Base-by-base conservation (phyloP, 768 basidiomycete genomes). In the Roridomyces roridus region DNA sequence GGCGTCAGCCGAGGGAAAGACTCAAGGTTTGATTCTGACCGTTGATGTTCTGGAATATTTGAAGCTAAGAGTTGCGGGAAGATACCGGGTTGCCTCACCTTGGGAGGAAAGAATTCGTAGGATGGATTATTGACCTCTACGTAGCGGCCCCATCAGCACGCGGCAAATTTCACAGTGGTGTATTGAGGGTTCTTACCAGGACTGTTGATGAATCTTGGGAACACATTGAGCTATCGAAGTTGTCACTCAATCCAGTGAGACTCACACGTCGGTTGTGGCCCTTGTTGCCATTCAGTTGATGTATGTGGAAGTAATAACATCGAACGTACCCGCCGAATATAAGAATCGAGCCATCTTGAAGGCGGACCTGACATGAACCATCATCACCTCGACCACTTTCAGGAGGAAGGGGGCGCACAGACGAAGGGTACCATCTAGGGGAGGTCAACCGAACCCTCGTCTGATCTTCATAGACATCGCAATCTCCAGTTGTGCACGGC, bases 101-200 rank as follows among this genome's bases (percentile, higher is more conserved):
- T 78, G 6, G 72, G 66, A 5, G 77, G 77, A 67, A 69, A 76
- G 46, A 76, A 78, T 55, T 77, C 77, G 46, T 74, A 69, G 0
- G 84, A 86, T 0, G 85, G 84, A 53, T 85, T 85, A 67, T 86
- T 86, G 48, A 83, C 80, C 4, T 85, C 85, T 47, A 74, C 78
- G 29, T 1, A 36, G 21, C 6, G 11, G 21, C 1, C 1, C 18
- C 25, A 81, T 84, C 23, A 35, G n/a, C 20, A 14, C 20, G n/a
- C n/a, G n/a, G n/a, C n/a, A n/a, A n/a, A n/a, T n/a, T n/a, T 2
- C n/a, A n/a, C n/a, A n/a, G n/a, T n/a, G n/a, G n/a, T n/a, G n/a
- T n/a, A n/a, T n/a, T n/a, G 14, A 24, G n/a, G 52, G 18, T n/a
- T n/a, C n/a, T n/a, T 51, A 60, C 59, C 53, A 4, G 59, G 52